Base-by-base conservation (phyloP, 768 basidiomycete species). In the Piloderma croceum region DNA sequence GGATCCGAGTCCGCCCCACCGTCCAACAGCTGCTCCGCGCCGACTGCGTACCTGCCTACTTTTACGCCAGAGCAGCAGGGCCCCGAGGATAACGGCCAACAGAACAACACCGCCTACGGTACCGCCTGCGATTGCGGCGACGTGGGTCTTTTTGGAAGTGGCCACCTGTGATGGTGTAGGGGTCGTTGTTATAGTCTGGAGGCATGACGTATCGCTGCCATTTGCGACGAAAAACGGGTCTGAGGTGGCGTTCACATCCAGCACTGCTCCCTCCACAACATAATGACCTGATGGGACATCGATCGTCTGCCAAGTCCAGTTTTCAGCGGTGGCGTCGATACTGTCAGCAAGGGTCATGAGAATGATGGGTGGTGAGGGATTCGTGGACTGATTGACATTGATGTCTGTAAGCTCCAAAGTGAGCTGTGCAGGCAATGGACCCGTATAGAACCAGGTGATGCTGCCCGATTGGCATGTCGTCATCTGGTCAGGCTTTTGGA, bases 211-310 rank as follows among this genome's bases (percentile, higher is more conserved):
- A 38, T 61, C 52, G 7, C 64, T 49, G 31, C 71, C 70, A 22
- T 64, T 64, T 31, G 43, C 34, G 36, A 73, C 49, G 44, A 52
- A 62, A 40, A 74, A 72, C 2, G 49, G 20, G 2, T 39, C 2
- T 12, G 70, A 73, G 9, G 18, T 9, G 3, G 18, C 24, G 5
- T 44, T 41, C 18, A 42, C 10, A 5, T 27, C 44, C 27, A 56
- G 56, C 27, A 71, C 68, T 15, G 51, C 25, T 6, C 61, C 63
- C 1, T 39, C 45, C 15, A 79, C 18, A 10, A 46, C 33, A 48
- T 81, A 81, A 66, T 64, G 69, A 3, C 79, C 79, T 38, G 64
- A 56, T 0, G 71, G 53, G 18, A 78, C 55, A 42, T 64, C 62
- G 35, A 81, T 75, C 3, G 57, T 33, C 1, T 53, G 4, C 79